Percentiles rank a stretch among this genome's conserved stretches.
Conservation (phyloP, 257 asterid species). For the Eustoma russellianum region DNA sequence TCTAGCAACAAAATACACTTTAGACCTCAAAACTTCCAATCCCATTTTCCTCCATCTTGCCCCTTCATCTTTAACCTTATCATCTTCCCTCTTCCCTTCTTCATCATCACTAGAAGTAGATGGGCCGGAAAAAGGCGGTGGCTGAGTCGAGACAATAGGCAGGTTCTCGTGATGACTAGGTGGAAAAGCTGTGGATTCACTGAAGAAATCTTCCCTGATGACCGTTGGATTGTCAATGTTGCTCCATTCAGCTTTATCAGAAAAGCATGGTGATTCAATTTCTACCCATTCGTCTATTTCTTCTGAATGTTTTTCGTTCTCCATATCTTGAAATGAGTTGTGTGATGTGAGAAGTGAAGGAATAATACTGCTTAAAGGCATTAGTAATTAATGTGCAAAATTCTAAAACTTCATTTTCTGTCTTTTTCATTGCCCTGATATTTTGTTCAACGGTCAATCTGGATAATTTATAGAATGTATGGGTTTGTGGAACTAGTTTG, state of each 20-base stretch:
- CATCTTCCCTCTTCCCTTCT: constrained; percentile 6
- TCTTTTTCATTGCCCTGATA: background rate
- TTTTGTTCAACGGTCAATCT: background rate
- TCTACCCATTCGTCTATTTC: constrained; percentile 48
- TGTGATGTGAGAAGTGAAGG: too few species aligned
- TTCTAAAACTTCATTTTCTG: background rate
- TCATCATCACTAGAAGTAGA: constrained; percentile 5
- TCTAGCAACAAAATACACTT: constrained; percentile 15
- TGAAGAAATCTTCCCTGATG: constrained; percentile 17
- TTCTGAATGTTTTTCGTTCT: constrained; percentile 25
- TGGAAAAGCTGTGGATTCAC: constrained; percentile 27
- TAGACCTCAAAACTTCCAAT: constrained; percentile 16
- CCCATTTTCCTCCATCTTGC: constrained; percentile 20
- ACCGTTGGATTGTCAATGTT: constrained; percentile 3
- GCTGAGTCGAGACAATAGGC: constrained; percentile 13
- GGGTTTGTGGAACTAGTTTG: too few species aligned
- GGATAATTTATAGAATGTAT: too few species aligned
- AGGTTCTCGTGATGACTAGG: constrained; percentile 38
- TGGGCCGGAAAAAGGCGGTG: background rate
- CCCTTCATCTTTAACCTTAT: background rate
- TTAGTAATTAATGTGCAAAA: background rate
- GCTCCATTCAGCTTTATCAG: constrained; percentile 6
- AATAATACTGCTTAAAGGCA: background rate
- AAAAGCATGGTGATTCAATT: constrained; percentile 23
- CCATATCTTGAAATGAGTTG: constrained; percentile 24